Percentiles rank a stretch among this genome's conserved stretches.
phyloP scores from a whole-genome alignment of 78 protist species.

The Chrysochromulina tobinii region DNA sequence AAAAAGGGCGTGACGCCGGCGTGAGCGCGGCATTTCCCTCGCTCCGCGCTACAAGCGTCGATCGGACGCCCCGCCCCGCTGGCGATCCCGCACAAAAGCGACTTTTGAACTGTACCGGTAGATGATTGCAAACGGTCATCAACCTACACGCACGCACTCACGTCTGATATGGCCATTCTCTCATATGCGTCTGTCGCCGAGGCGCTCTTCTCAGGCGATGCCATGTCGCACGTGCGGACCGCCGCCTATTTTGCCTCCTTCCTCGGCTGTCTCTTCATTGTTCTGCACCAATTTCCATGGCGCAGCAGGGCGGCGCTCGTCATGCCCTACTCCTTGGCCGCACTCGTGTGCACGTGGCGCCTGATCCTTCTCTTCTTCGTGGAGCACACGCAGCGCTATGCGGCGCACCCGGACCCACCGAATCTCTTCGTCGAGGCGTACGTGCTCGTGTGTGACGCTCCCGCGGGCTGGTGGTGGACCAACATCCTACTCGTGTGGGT shows the following conservation, averaged over 20 bases:
- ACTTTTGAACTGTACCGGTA: too few relatives aligned
- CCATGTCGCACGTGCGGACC: background rate
- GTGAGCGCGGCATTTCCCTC: too few relatives aligned
- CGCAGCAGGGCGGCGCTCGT: background rate
- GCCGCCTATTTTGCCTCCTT: background rate
- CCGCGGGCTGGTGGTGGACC: conserved; percentile 13
- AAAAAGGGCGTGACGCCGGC: too few relatives aligned
- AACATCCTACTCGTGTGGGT: background rate
- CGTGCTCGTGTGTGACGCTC: background rate
- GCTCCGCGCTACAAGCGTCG: too few relatives aligned
- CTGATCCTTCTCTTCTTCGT: background rate
- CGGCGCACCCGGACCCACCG: background rate
- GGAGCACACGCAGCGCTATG: background rate
- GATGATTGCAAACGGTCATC: too few relatives aligned
- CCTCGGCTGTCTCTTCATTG: background rate
- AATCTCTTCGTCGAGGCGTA: conserved; percentile 19
- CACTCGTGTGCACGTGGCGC: background rate
- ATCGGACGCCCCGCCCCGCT: too few relatives aligned
- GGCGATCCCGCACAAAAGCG: too few relatives aligned
- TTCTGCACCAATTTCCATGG: background rate
- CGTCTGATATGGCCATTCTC: too few relatives aligned
- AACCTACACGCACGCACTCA: too few relatives aligned
- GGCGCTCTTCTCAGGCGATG: too few relatives aligned
- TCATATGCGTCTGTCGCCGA: too few relatives aligned
- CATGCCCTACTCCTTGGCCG: background rate